phyloP scores from a whole-genome alignment of 768 basidiomycete genomes.

The Boletus fagicola region DNA sequence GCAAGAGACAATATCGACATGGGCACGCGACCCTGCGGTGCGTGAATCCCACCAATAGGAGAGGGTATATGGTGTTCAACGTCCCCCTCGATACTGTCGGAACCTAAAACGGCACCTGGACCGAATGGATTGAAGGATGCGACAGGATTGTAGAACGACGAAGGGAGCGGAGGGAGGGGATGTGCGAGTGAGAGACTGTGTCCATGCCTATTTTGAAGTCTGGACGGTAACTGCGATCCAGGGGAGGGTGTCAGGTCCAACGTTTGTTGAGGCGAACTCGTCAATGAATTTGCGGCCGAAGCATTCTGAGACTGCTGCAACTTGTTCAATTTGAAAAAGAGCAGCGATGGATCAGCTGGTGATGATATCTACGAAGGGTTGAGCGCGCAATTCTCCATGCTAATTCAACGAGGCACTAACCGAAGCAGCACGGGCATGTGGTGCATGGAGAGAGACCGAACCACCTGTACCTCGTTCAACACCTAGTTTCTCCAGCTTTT shows the following conservation, averaged over 20 bases:
- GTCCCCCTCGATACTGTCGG: conserved; percentile 43
- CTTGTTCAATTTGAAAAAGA: conserved; percentile 82
- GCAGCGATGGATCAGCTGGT: conserved; percentile 81
- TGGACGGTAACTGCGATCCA: conserved; percentile 34
- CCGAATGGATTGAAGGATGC: conserved; percentile 66
- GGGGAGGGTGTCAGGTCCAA: conserved; percentile 56
- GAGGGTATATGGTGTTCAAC: conserved; percentile 24
- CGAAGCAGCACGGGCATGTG: conserved; percentile 81
- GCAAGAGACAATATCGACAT: conserved; percentile 45
- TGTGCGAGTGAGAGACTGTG: conserved; percentile 74
- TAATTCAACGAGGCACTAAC: conserved; percentile 45
- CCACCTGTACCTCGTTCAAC: conserved; percentile 61
- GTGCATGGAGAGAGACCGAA: conserved; percentile 61
- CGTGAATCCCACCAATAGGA: conserved; percentile 39
- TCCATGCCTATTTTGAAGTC: conserved; percentile 59
- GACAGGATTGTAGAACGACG: conserved; percentile 36
- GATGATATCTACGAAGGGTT: conserved; percentile 67
- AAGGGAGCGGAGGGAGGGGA: conserved; percentile 40
- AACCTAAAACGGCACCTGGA: conserved; percentile 50
- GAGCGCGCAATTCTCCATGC: conserved; percentile 14
- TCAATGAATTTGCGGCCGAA: conserved; percentile 51
- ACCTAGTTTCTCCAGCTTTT: conserved; percentile 77
- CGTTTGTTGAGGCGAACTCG: conserved; percentile 64
- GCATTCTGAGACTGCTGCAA: conserved; percentile 67
- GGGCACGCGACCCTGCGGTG: conserved; percentile 56